Conservation (phyloP, 495 filamentous ascomycete genomes). For the Aspergillus sparsus region DNA sequence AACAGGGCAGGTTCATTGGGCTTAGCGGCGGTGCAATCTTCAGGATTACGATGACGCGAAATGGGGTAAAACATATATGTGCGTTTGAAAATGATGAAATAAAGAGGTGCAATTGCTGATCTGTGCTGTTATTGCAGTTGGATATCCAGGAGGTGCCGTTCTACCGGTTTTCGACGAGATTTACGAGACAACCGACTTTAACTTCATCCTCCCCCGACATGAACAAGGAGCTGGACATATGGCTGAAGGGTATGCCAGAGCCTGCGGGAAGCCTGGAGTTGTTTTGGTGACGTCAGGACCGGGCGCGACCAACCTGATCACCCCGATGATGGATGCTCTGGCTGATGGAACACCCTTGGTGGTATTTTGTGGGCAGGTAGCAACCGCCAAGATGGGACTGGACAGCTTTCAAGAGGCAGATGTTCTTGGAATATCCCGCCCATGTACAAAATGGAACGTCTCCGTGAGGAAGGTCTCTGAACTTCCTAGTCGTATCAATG, state of each 20-base stretch:
- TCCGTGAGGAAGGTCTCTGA: constrained; percentile 61
- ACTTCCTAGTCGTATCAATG: constrained; percentile 59
- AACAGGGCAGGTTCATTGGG: constrained; percentile 73
- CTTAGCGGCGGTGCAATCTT: constrained; percentile 96
- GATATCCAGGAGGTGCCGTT: constrained; percentile 51
- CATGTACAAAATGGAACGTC: constrained; percentile 66
- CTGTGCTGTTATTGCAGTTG: constrained; percentile 27
- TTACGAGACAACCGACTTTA: constrained; percentile 61
- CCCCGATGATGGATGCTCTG: constrained; percentile 62
- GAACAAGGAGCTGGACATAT: constrained; percentile 69
- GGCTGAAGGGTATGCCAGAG: constrained; percentile 65
- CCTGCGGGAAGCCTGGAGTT: constrained; percentile 60
- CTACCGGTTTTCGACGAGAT: constrained; percentile 62
- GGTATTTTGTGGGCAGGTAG: constrained; percentile 62
- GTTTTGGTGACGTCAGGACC: constrained; percentile 67
- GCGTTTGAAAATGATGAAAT: constrained; percentile 38
- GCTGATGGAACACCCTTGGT: constrained; percentile 64
- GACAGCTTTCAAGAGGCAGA: constrained; percentile 68
- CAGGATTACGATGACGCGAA: constrained; percentile 97
- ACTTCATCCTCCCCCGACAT: constrained; percentile 62
- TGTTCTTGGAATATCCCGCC: constrained; percentile 58
- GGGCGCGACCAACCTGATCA: constrained; percentile 63
- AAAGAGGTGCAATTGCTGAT: constrained; percentile 8
- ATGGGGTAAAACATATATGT: constrained; percentile 90
- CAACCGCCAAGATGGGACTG: constrained; percentile 55